Evolutionary conservation across 768 basidiomycete genomes (phyloP).

Genomic region (Leccinum rimulosum): DNA sequence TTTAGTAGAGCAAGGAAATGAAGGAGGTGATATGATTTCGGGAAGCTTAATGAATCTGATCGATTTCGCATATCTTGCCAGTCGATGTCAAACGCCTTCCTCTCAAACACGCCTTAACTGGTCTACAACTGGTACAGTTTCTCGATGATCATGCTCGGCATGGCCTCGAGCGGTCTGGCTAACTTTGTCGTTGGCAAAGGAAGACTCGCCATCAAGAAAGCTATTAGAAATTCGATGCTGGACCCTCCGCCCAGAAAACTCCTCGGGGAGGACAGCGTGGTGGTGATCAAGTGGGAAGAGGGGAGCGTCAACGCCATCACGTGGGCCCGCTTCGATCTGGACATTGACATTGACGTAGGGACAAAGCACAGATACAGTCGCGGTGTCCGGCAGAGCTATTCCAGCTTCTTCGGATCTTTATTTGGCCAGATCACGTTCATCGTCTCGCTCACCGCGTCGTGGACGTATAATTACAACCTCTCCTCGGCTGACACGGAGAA

Average conservation of each 20-base stretch:
- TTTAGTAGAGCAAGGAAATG: slow-evolving; percentile 7
- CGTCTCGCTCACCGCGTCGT: slow-evolving; percentile 26
- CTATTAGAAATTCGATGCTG: slow-evolving; percentile 12
- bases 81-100: slow-evolving; percentile 10
- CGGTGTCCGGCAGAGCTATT: background rate
- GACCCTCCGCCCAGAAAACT: slow-evolving; percentile 27
- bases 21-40: slow-evolving; percentile 6
- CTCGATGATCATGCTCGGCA: slow-evolving; percentile 31
- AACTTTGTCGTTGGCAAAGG: slow-evolving; percentile 27
- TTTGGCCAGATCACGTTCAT: slow-evolving; percentile 36
- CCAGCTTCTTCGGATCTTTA: slow-evolving; percentile 31
- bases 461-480: slow-evolving; percentile 31
- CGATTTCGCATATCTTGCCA: slow-evolving; percentile 15
- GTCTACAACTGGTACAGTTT: slow-evolving; percentile 32
- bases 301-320: slow-evolving; percentile 26
- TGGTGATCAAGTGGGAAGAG: slow-evolving; percentile 19
- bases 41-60: slow-evolving; percentile 23
- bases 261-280: slow-evolving; percentile 13
- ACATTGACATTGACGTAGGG: slow-evolving; percentile 11
- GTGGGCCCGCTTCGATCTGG: slow-evolving; percentile 21
- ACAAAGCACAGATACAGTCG: background rate
- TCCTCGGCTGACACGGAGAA: slow-evolving; percentile 31
- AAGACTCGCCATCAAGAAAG: slow-evolving; percentile 17
- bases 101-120: slow-evolving; percentile 3
- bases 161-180: slow-evolving; percentile 28